Conservation (phyloP, 116 monocot genomes). For the Phalaenopsis hybrid region DNA sequence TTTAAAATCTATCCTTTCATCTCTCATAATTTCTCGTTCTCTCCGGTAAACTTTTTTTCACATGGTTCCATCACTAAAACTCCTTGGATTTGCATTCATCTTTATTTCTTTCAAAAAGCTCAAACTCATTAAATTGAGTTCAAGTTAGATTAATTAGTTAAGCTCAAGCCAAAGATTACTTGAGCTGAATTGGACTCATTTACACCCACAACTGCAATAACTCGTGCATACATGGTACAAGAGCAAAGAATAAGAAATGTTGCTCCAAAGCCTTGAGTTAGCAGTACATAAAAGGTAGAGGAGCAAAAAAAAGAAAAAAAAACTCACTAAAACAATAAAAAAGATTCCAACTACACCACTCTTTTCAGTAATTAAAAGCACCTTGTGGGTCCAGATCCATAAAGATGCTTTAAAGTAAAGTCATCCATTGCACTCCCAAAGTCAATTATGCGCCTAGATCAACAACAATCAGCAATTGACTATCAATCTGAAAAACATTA, state of each 20-base stretch:
- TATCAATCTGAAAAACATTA: background rate
- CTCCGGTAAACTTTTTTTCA: background rate
- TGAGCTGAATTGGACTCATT: background rate
- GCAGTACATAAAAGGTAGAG: background rate
- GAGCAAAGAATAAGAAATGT: background rate
- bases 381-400: constrained; percentile 79
- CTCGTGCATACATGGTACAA: background rate
- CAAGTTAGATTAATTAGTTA: background rate
- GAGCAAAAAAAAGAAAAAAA: background rate
- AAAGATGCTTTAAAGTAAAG: constrained; percentile 63
- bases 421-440: constrained; percentile 91
- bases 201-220: background rate
- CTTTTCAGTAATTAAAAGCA: constrained; percentile 12
- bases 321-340: background rate
- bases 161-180: background rate
- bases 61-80: background rate
- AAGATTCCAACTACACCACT: background rate
- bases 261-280: background rate
- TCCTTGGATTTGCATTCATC: background rate
- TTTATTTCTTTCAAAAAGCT: background rate
- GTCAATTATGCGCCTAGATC: constrained; percentile 68
- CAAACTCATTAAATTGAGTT: background rate
- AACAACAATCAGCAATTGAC: background rate
- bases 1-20: background rate
- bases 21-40: background rate